These are phyloP conservation scores for Jimgerdemannia lactiflua DNA, from an alignment of 192 early-diverging fungal genomes.

Conservation along the genomic window DNA sequence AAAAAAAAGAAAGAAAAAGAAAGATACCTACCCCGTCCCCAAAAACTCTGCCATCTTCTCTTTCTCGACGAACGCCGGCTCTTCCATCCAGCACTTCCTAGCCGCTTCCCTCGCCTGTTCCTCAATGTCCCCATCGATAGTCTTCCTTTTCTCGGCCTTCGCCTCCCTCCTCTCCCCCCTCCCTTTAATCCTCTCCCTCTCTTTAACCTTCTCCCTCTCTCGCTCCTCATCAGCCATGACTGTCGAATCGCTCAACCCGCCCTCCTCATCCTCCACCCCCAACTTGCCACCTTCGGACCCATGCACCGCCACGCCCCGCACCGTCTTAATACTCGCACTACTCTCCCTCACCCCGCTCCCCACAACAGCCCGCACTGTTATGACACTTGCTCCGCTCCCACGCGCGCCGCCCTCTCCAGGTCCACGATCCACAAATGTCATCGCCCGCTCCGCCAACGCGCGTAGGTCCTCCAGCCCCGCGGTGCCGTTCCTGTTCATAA, in stretches of 20 bases:
- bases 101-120: slow-evolving; percentile 17
- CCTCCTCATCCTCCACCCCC: neutral
- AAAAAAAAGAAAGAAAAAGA: slow-evolving; percentile 6
- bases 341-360: too few relatives aligned
- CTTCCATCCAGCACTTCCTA: slow-evolving; percentile 34
- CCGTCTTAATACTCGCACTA: too few relatives aligned
- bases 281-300: neutral
- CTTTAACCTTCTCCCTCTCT: slow-evolving; percentile 5
- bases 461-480: too few relatives aligned
- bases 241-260: neutral
- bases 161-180: slow-evolving; percentile 3
- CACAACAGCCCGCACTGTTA: too few relatives aligned
- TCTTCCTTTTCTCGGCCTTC: neutral
- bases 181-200: neutral
- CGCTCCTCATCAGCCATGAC: neutral
- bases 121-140: slow-evolving; percentile 4
- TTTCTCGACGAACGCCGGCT: slow-evolving; percentile 37
- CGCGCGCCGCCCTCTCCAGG: too few relatives aligned
- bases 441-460: too few relatives aligned
- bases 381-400: too few relatives aligned
- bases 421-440: too few relatives aligned
- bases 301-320: too few relatives aligned
- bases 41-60: slow-evolving; percentile 47
- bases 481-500: too few relatives aligned
- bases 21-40: slow-evolving; percentile 31